These are phyloP conservation scores for Penicillium taxi DNA, from an alignment of 495 filamentous ascomycete species.

Conservation along the genomic window DNA sequence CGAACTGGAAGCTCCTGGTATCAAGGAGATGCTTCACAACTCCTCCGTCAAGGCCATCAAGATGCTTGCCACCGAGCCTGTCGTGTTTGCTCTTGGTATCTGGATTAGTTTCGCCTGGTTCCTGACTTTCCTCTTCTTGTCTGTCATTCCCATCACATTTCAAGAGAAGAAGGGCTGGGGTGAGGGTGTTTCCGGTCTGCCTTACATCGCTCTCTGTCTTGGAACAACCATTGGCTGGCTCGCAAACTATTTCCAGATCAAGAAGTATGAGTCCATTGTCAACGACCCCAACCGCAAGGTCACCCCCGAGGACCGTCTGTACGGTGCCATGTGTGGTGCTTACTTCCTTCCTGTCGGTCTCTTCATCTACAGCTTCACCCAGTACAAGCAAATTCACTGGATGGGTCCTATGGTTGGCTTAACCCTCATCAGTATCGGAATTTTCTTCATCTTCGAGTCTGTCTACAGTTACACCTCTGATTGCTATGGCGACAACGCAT, in stretches of 20 bases:
- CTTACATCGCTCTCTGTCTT: constrained; percentile 62
- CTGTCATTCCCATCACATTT: constrained; percentile 65
- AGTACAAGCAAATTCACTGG: constrained; percentile 55
- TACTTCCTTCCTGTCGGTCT: constrained; percentile 67
- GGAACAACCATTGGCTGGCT: constrained; percentile 59
- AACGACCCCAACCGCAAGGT: constrained; percentile 51
- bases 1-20: constrained; percentile 39
- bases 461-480: constrained; percentile 37
- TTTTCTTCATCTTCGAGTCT: constrained; percentile 44
- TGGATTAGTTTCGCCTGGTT: constrained; percentile 72
- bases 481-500: constrained; percentile 39
- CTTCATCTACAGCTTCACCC: constrained; percentile 76
- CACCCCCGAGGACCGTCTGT: constrained; percentile 46
- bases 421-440: constrained; percentile 33
- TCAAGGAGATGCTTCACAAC: constrained; percentile 34
- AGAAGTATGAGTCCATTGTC: constrained; percentile 49
- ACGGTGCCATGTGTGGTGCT: constrained; percentile 53
- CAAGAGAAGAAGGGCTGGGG: constrained; percentile 58
- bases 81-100: constrained; percentile 63
- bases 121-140: constrained; percentile 69
- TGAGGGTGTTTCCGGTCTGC: constrained; percentile 58
- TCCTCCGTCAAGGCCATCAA: constrained; percentile 50
- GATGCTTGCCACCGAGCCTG: constrained; percentile 65
- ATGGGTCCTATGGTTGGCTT: constrained; percentile 55
- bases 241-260: constrained; percentile 48